These are phyloP conservation scores for Physcia stellaris DNA, from an alignment of 495 filamentous ascomycete genomes.

Conservation along the genomic window DNA sequence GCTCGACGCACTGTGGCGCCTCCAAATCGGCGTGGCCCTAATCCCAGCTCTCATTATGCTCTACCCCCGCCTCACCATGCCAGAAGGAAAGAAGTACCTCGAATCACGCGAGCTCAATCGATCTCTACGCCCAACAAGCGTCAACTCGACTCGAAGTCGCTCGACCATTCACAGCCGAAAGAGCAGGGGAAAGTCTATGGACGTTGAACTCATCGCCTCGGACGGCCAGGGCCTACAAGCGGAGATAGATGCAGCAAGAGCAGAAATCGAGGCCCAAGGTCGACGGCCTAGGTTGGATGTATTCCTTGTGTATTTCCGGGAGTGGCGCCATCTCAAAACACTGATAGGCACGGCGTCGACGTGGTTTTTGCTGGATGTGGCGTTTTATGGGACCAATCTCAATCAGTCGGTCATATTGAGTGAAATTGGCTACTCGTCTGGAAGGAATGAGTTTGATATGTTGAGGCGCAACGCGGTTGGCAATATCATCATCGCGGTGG, in stretches of 20 bases:
- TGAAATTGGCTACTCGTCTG: conserved; percentile 21
- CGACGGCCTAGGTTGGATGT: conserved; percentile 6
- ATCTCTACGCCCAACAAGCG: neutral
- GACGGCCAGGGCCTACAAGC: conserved; percentile 5
- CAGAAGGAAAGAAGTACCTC: conserved; percentile 15
- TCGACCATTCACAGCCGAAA: conserved; percentile 4
- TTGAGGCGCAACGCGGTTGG: conserved; percentile 22
- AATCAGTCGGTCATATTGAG: conserved; percentile 24
- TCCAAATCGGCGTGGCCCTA: conserved; percentile 16
- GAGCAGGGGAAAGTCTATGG: conserved; percentile 3
- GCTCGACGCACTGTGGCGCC: conserved; percentile 15
- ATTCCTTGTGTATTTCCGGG: conserved; percentile 15
- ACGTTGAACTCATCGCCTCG: conserved; percentile 1
- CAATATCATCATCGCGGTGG: conserved; percentile 23
- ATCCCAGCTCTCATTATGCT: conserved; percentile 11
- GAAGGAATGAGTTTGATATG: conserved; percentile 19
- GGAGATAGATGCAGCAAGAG: conserved; percentile 8
- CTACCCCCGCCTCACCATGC: conserved; percentile 16
- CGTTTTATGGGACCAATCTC: conserved; percentile 27
- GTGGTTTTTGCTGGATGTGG: conserved; percentile 21
- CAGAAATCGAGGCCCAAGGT: conserved; percentile 6
- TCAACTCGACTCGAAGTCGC: too few species aligned
- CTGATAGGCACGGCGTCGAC: conserved; percentile 10
- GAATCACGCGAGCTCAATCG: conserved; percentile 9
- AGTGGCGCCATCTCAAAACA: conserved; percentile 15